These are phyloP conservation scores for Wallacemonas sp. DNA, from an alignment of 208 protist species.

Conservation along the genomic window DNA sequence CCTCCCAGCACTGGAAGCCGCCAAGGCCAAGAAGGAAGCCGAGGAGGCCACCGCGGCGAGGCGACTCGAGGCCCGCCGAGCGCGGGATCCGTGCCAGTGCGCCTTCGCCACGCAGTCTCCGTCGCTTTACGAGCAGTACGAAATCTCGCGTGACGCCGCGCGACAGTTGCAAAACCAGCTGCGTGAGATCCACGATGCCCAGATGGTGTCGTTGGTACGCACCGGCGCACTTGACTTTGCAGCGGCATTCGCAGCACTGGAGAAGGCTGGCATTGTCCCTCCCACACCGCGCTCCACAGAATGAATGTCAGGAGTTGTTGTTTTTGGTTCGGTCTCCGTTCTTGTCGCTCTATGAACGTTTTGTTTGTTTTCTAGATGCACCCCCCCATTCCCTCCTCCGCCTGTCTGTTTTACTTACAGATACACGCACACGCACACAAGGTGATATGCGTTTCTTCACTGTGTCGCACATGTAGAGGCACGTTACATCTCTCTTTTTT, in stretches of 20 bases:
- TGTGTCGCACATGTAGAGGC: too few species aligned
- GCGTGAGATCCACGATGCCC: slow-evolving; percentile 13
- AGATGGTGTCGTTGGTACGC: background rate
- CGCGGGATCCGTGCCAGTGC: slow-evolving; percentile 23
- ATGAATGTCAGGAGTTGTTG: background rate
- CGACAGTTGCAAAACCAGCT: slow-evolving; percentile 23
- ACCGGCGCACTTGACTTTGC: slow-evolving; percentile 18
- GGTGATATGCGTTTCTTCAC: too few species aligned
- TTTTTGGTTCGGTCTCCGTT: background rate
- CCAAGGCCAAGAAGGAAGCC: slow-evolving; percentile 36
- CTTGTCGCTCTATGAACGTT: background rate
- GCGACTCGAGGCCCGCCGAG: slow-evolving; percentile 17
- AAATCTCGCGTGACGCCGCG: slow-evolving; percentile 15
- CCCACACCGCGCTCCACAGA: slow-evolving; percentile 7
- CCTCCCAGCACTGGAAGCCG: slow-evolving; percentile 32
- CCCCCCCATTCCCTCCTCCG: background rate
- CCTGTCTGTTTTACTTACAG: background rate
- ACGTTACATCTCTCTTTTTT: too few species aligned
- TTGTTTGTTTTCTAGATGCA: background rate
- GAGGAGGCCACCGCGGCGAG: slow-evolving; percentile 23
- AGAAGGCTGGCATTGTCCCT: slow-evolving; percentile 9
- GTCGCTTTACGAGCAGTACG: slow-evolving; percentile 30
- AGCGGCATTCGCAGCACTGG: background rate
- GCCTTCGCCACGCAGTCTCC: slow-evolving; percentile 24
- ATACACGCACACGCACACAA: too few species aligned